These are phyloP conservation scores for Ocimum tenuiflorum DNA, from an alignment of 257 asterid species.

Conservation along the genomic window DNA sequence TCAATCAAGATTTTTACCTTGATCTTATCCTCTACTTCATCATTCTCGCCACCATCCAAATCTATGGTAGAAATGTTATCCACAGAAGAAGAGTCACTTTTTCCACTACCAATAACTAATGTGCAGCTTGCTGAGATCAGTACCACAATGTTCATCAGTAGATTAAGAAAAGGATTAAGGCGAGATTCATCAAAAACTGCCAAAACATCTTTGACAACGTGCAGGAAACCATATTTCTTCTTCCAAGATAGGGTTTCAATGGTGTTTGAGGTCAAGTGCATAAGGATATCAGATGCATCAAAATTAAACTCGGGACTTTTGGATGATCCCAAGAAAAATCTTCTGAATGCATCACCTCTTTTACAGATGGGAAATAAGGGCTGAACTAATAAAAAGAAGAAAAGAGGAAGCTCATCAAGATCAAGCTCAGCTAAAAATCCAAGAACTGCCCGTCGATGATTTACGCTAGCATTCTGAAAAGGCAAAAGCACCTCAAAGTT, in stretches of 20 bases:
- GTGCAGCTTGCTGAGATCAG: conserved; percentile 66
- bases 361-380: conserved; percentile 48
- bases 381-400: conserved; percentile 62
- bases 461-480: conserved; percentile 58
- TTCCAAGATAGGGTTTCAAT: conserved; percentile 59
- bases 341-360: conserved; percentile 30
- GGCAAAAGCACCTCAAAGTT: conserved; percentile 8
- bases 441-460: conserved; percentile 76
- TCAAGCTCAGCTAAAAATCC: conserved; percentile 83
- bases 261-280: conserved; percentile 45
- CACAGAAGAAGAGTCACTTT: conserved; percentile 22
- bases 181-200: conserved; percentile 74
- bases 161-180: conserved; percentile 62
- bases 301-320: conserved; percentile 30
- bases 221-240: conserved; percentile 72
- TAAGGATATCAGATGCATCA: conserved; percentile 42
- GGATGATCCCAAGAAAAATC: conserved; percentile 23
- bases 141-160: conserved; percentile 59
- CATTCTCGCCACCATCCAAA: conserved; percentile 27
- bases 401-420: conserved; percentile 70
- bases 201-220: conserved; percentile 70
- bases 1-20: conserved; percentile 35
- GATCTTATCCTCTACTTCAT: conserved; percentile 32
- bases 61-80: conserved; percentile 22
- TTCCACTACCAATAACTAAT: conserved; percentile 33